Conservation (phyloP, 2,329 filamentous ascomycete genomes). For the Acrodontium crateriforme region DNA sequence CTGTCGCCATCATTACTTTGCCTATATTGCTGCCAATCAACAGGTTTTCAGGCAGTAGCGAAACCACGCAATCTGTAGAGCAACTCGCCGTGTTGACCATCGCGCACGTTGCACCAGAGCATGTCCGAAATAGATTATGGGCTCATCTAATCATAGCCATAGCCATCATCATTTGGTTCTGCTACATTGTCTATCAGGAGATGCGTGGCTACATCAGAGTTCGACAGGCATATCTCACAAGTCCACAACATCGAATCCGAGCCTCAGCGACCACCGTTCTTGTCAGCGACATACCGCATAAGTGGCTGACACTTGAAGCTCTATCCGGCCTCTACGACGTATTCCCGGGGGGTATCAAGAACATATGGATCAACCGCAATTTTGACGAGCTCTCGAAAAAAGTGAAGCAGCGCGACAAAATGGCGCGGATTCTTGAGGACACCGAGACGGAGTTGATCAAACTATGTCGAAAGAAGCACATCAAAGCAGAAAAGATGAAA, state of each 20-base stretch:
- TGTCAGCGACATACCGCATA: conserved; percentile 76
- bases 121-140: conserved; percentile 55
- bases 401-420: conserved; percentile 56
- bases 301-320: conserved; percentile 77
- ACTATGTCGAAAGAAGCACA: conserved; percentile 61
- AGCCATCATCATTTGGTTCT: conserved; percentile 67
- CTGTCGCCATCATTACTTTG: conserved; percentile 62
- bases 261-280: conserved; percentile 93
- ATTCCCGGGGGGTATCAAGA: conserved; percentile 85
- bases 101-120: conserved; percentile 60
- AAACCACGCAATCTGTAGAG: conserved; percentile 30
- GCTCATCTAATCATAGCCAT: conserved; percentile 74
- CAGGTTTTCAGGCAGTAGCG: conserved; percentile 38
- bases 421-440: conserved; percentile 59
- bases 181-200: conserved; percentile 75
- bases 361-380: conserved; percentile 93
- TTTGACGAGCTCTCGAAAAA: conserved; percentile 73
- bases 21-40: conserved; percentile 83
- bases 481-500: conserved; percentile 42
- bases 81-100: conserved; percentile 76
- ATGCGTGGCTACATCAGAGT: conserved; percentile 80
- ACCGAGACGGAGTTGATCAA: conserved; percentile 79
- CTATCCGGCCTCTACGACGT: conserved; percentile 81
- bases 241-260: conserved; percentile 80
- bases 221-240: conserved; percentile 86